Percentiles rank a stretch among this genome's conserved stretches.
Evolutionary conservation across 2,329 filamentous ascomycete species (phyloP).

Genomic region (Orbilia blumenaviensis): DNA sequence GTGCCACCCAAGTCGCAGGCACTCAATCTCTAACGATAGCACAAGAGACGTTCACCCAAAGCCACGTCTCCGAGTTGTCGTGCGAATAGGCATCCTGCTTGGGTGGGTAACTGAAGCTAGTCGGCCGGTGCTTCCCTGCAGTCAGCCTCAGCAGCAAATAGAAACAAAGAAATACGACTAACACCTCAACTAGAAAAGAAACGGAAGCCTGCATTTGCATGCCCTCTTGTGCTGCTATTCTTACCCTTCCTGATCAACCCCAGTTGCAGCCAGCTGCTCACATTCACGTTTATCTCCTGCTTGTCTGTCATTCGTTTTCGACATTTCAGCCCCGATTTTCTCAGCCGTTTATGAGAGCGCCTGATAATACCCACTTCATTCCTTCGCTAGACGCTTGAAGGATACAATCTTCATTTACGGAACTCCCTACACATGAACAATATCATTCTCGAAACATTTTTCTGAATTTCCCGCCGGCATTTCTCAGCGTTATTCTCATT

Average conservation of each 20-base stretch:
- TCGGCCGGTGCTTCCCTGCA: constrained; percentile 29
- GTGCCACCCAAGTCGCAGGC: constrained; percentile 12
- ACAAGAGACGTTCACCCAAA: constrained; percentile 28
- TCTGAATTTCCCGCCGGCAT: constrained; percentile 19
- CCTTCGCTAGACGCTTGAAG: constrained; percentile 37
- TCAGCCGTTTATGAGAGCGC: constrained; percentile 38
- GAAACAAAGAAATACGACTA: constrained; percentile 30
- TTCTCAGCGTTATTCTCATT: constrained; percentile 23
- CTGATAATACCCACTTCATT: constrained; percentile 29
- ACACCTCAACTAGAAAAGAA: constrained; percentile 39
- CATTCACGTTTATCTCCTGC: constrained; percentile 20
- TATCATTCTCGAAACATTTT: constrained; percentile 38
- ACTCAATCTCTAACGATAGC: constrained; percentile 44
- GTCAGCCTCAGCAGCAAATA: constrained; percentile 43
- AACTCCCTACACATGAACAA: constrained; percentile 14
- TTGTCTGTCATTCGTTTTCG: constrained; percentile 34
- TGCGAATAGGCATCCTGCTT: constrained; percentile 18
- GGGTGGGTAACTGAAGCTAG: constrained; percentile 27
- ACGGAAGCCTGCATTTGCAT: constrained; percentile 40
- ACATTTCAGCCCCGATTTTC: constrained; percentile 33
- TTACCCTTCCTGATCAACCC: constrained; percentile 37
- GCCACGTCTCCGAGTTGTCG: constrained; percentile 29
- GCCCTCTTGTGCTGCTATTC: constrained; percentile 30
- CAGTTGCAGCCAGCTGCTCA: constrained; percentile 13
- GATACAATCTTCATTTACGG: constrained; percentile 26